Base-by-base conservation (phyloP, 495 filamentous ascomycete species). In the Annulohypoxylon bovei region DNA sequence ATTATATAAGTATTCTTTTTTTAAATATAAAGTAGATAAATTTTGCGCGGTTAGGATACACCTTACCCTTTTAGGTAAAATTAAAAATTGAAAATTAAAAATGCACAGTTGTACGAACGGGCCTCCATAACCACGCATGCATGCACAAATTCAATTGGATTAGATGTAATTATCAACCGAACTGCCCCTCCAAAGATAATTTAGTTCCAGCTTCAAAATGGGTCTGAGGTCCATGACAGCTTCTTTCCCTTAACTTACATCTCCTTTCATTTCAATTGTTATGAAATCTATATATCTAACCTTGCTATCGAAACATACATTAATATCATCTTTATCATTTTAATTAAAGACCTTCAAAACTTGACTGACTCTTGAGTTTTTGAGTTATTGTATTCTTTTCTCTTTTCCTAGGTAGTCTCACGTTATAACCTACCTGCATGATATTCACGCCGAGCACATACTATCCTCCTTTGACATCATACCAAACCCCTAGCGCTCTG, bases 381-480 rank as follows among this genome's bases (percentile, higher is more conserved):
- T n/a, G n/a, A 20, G 46, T 33, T 49, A 33, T 44, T 28, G 16
- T 6, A 39, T 50, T 40, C 42, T 32, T 25, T 55, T 50, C 18
- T 46, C 14, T 18, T 42, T n/a, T 18, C 12, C 39, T 42, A 16
- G 12, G 16, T 20, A 47, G 22, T 50, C 16, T 20, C n/a, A 11
- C n/a, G 6, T 28, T 27, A 14, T 6, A 14, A 27, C 23, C 12
- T 50, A 52, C 60, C 47, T 33, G 18, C 46, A 18, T n/a, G n/a
- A 16, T 12, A 47, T 59, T 11, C 6, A 42, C 3, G 20, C 22
- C 25, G 4, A 54, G 20, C 27, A 16, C 14, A 5, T 40, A 37
- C 22, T 25, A 59, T 53, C 12, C 46, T 52, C 27, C 44, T 59
- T 70, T 74, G 67, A 73, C 70, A 73, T 76, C 70, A 73, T 72